A percentile compares a stretch with the other conserved stretches of the same genome.
phyloP scores from a whole-genome alignment of 2,329 filamentous ascomycete species.

The Dactylella cylindrospora region DNA sequence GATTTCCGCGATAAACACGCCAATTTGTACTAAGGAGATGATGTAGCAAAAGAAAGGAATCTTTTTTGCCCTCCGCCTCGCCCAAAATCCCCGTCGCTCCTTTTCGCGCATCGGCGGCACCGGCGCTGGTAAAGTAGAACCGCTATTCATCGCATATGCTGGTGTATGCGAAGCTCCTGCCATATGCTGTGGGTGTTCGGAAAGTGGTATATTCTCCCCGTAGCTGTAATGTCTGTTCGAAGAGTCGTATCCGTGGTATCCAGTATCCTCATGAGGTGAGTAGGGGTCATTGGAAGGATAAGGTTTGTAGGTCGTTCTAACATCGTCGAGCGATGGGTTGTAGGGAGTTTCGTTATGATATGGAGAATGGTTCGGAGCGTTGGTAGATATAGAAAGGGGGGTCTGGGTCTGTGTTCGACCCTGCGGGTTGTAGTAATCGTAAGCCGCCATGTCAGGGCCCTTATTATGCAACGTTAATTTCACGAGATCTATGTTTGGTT shows the following conservation, averaged over 20 bases:
- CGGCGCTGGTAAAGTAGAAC: constrained; percentile 17
- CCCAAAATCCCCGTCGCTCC: constrained; percentile 22
- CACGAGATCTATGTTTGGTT: too few species aligned
- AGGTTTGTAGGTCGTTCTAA: constrained; percentile 38
- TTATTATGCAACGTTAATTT: too few species aligned
- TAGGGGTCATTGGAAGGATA: constrained; percentile 37
- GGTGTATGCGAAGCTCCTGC: constrained; percentile 35
- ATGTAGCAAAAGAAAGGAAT: constrained; percentile 60
- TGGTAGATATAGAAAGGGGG: constrained; percentile 27
- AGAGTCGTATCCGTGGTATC: constrained; percentile 15
- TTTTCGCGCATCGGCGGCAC: constrained; percentile 38
- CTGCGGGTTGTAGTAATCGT: constrained; percentile 53
- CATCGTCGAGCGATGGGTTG: constrained; percentile 43
- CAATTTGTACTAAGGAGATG: constrained; percentile 73
- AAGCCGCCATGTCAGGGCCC: constrained; percentile 46
- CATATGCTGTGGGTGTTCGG: constrained; percentile 43
- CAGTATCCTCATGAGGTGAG: constrained; percentile 24
- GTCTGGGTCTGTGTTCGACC: constrained; percentile 24
- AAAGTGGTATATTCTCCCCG: constrained; percentile 38
- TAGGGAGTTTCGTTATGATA: constrained; percentile 15
- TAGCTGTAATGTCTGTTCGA: constrained; percentile 20
- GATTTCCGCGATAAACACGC: constrained; percentile 85
- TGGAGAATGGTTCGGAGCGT: constrained; percentile 9
- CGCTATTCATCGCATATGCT: constrained; percentile 16
- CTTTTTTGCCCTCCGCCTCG: constrained; percentile 12